Evolutionary conservation across 257 asterid species (phyloP).

Genomic region (Solanum raphanifolium): DNA sequence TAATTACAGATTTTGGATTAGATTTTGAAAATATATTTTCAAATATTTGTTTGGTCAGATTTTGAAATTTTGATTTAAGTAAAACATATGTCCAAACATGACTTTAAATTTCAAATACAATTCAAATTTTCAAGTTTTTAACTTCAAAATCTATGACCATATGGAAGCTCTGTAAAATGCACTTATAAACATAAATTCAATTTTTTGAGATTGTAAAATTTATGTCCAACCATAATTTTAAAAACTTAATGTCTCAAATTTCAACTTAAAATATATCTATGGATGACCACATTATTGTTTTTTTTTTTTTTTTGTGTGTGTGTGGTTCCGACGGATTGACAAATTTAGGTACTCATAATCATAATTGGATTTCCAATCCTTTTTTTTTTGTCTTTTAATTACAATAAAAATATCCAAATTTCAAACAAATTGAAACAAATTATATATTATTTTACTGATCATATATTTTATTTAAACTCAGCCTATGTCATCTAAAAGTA

Average conservation of each 20-base stretch:
- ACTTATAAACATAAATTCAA: too few relatives aligned
- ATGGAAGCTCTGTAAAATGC: too few relatives aligned
- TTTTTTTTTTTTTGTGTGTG: not conserved
- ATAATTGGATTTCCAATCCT: not conserved
- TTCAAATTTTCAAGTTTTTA: too few relatives aligned
- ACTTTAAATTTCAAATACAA: too few relatives aligned
- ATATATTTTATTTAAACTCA: not conserved
- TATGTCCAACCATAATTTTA: not conserved
- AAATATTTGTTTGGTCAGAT: not conserved
- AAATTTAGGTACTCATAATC: not conserved
- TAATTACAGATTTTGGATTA: not conserved
- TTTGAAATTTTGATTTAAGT: too few relatives aligned
- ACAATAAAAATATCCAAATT: not conserved
- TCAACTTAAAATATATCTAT: not conserved
- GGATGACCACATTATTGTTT: not conserved
- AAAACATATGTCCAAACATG: not conserved
- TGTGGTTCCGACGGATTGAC: not conserved
- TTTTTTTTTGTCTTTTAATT: not conserved
- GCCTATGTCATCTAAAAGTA: not conserved
- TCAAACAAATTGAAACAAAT: not conserved
- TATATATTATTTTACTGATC: not conserved
- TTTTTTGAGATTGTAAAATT: not conserved
- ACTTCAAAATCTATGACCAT: not conserved
- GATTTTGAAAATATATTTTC: not conserved
- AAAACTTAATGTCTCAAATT: not conserved